phyloP scores from a whole-genome alignment of 345 rosid genomes.

The Combretum micranthum region DNA sequence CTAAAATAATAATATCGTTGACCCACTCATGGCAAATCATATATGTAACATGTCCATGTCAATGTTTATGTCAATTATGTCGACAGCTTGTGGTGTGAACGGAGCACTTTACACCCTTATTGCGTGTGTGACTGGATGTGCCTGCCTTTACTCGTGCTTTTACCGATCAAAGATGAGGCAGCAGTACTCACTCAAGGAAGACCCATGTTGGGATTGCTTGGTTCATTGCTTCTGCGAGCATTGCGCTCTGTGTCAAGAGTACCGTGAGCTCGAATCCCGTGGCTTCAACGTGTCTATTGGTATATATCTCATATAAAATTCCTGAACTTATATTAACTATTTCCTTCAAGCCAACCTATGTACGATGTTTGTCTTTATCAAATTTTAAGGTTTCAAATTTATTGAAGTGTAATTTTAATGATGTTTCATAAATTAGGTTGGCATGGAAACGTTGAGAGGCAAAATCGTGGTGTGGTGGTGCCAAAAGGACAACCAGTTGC shows the following conservation, averaged over 20 bases:
- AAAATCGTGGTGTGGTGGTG: background rate
- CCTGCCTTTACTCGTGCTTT: constrained; percentile 28
- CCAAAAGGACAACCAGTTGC: background rate
- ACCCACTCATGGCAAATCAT: background rate
- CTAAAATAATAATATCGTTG: no score
- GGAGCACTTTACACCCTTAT: constrained; percentile 25
- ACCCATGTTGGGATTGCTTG: background rate
- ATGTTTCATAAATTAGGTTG: background rate
- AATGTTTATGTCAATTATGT: background rate
- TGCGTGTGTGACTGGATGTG: constrained; percentile 6
- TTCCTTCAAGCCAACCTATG: background rate
- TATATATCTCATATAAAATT: no score
- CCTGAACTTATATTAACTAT: no score
- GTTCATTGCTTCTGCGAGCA: background rate
- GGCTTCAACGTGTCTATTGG: constrained; percentile 5
- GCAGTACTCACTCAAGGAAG: constrained; percentile 8
- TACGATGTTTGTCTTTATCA: background rate
- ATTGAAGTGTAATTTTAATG: background rate
- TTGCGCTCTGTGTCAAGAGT: constrained; percentile 8
- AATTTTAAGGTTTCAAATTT: background rate
- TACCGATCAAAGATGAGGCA: constrained; percentile 30
- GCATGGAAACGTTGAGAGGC: constrained; percentile 9
- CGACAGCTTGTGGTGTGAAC: constrained; percentile 26
- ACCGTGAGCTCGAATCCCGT: background rate
- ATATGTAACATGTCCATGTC: background rate